Evolutionary conservation across 2,329 filamentous ascomycete species (phyloP).

Genomic region (Diaporthe sp.): DNA sequence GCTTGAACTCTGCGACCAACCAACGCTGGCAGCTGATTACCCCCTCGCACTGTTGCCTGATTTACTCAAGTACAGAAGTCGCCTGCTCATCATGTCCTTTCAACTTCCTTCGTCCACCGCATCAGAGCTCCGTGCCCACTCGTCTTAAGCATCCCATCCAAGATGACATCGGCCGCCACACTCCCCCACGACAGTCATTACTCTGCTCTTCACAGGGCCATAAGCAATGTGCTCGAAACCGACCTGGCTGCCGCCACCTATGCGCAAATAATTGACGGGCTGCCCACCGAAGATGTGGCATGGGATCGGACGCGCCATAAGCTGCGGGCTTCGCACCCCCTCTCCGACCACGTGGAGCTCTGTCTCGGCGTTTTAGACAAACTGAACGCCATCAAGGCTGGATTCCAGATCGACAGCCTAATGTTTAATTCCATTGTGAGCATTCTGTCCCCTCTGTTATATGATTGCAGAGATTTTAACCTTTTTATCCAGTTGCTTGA

Average conservation of each 20-base stretch:
- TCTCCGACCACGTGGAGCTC: slow-evolving; percentile 25
- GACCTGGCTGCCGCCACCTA: not conserved
- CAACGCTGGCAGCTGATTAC: not conserved
- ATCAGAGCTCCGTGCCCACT: not conserved
- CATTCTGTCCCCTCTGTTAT: not conserved
- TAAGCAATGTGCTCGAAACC: not conserved
- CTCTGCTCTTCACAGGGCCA: not conserved
- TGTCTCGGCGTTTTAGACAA: slow-evolving; percentile 33
- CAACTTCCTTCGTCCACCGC: not conserved
- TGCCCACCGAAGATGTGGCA: slow-evolving; percentile 11
- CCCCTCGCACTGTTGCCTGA: not conserved
- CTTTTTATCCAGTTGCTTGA: slow-evolving; percentile 12
- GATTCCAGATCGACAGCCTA: slow-evolving; percentile 22
- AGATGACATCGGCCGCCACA: not conserved
- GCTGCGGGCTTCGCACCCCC: slow-evolving; percentile 17
- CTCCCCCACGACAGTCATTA: not conserved
- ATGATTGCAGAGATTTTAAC: not conserved
- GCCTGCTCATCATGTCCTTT: not conserved
- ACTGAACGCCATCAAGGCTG: slow-evolving; percentile 8
- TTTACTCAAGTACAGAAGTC: too few species aligned
- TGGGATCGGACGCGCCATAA: slow-evolving; percentile 10
- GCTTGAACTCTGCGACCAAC: too few species aligned
- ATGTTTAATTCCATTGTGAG: not conserved
- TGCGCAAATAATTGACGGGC: not conserved
- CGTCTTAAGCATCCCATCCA: not conserved